These are phyloP conservation scores for Geotrichum bryndzae DNA, from an alignment of 1,139 yeast genomes.

Conservation along the genomic window DNA sequence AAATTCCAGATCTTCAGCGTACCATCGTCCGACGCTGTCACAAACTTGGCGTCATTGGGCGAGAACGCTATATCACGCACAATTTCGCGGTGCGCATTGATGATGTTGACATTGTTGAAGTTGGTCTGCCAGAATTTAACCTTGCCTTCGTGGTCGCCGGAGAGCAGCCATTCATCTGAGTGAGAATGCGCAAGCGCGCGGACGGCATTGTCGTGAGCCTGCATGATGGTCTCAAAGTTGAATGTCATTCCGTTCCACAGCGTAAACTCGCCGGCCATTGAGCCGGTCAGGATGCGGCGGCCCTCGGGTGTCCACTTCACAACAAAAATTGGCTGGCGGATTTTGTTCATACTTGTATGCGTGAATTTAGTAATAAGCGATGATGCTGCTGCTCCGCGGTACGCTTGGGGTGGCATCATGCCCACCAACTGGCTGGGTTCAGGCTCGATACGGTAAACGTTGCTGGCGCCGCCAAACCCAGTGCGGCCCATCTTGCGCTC, in stretches of 20 bases:
- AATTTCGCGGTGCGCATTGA: slow-evolving; percentile 71
- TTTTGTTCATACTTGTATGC: slow-evolving; percentile 85
- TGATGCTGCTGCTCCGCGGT: slow-evolving; percentile 45
- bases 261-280: slow-evolving; percentile 93
- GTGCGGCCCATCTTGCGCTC: slow-evolving; percentile 43
- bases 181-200: slow-evolving; percentile 76
- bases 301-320: slow-evolving; percentile 98
- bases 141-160: slow-evolving; percentile 89
- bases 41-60: slow-evolving; percentile 84
- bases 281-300: slow-evolving; percentile 78
- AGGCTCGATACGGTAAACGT: slow-evolving; percentile 48
- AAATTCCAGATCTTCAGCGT: slow-evolving; percentile 90
- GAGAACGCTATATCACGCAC: slow-evolving; percentile 83
- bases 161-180: slow-evolving; percentile 87
- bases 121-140: slow-evolving; percentile 97
- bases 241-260: slow-evolving; percentile 95
- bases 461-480: slow-evolving; percentile 37
- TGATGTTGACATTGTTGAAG: slow-evolving; percentile 83
- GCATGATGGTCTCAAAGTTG: slow-evolving; percentile 95
- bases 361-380: slow-evolving; percentile 64
- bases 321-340: slow-evolving; percentile 84
- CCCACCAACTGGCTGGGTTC: slow-evolving; percentile 71
- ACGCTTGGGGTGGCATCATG: slow-evolving; percentile 65
- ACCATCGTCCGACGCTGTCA: slow-evolving; percentile 89
- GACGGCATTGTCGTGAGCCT: slow-evolving; percentile 92